Evolutionary conservation across 495 filamentous ascomycete species (phyloP).

Genomic region (Podospora conica): DNA sequence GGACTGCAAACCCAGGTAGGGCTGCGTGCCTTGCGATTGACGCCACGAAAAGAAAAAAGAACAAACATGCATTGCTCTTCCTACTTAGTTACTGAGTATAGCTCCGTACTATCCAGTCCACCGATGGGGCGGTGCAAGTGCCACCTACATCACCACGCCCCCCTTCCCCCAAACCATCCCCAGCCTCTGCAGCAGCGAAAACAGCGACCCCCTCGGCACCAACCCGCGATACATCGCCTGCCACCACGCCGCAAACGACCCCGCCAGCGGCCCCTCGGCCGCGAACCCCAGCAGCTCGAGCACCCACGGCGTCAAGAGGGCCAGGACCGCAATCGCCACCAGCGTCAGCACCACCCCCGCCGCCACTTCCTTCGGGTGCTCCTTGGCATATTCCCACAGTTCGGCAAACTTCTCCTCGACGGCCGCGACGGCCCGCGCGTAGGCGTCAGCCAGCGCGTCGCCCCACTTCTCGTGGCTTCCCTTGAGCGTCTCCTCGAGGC

Average conservation of each 20-base stretch:
- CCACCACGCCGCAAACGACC: conserved; percentile 19
- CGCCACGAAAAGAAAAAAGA: too few species aligned
- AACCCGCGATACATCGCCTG: conserved; percentile 30
- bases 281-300: conserved; percentile 46
- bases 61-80: too few species aligned
- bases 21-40: too few species aligned
- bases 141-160: not conserved
- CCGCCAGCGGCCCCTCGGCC: conserved; percentile 38
- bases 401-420: conserved; percentile 3
- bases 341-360: conserved; percentile 25
- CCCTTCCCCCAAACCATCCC: conserved; percentile 34
- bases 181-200: conserved; percentile 47
- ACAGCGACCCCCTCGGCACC: conserved; percentile 44
- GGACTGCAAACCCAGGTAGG: too few species aligned
- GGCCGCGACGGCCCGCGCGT: not conserved
- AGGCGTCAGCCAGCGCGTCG: conserved; percentile 13
- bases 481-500: conserved; percentile 10
- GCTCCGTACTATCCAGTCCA: too few species aligned
- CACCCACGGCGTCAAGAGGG: conserved; percentile 37
- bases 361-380: conserved; percentile 15
- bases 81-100: too few species aligned
- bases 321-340: conserved; percentile 47
- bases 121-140: too few species aligned
- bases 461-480: conserved; percentile 9
- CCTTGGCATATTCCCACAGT: conserved; percentile 15